Conservation (phyloP, 2,329 filamentous ascomycete species). For the Scytalidium lignicola region DNA sequence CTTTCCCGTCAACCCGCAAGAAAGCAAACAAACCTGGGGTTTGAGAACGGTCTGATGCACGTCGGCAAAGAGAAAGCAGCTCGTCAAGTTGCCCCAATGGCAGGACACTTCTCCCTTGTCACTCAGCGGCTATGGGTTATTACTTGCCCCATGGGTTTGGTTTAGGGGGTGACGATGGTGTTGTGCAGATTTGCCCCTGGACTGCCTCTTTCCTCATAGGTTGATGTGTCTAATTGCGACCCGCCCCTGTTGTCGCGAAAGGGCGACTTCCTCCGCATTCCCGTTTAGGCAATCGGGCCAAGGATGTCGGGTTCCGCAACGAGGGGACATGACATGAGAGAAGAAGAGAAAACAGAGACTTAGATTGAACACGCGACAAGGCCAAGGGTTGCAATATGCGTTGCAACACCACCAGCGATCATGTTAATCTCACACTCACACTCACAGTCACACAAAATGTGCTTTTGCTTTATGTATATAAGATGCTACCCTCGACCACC, state of each 20-base stretch:
- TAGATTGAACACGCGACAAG: not conserved
- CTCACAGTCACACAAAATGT: not conserved
- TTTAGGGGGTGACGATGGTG: not conserved
- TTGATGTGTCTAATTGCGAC: too few species aligned
- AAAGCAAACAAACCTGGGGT: not conserved
- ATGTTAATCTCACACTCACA: not conserved
- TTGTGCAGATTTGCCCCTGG: not conserved
- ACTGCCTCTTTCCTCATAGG: too few species aligned
- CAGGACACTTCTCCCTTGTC: not conserved
- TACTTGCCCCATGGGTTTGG: not conserved
- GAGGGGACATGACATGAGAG: not conserved
- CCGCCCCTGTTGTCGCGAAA: not conserved
- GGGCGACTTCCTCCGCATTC: not conserved
- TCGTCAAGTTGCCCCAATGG: not conserved
- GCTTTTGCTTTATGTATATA: not conserved
- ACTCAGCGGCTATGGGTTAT: not conserved
- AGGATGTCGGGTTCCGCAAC: not conserved
- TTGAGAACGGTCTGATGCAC: not conserved
- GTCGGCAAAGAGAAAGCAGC: not conserved
- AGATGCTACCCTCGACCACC: not conserved
- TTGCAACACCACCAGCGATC: not conserved
- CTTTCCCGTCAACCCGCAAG: not conserved
- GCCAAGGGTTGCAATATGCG: not conserved
- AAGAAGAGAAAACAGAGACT: not conserved
- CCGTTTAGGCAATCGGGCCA: not conserved